phyloP scores from a whole-genome alignment of 345 rosid genomes.

The Murraya paniculata region DNA sequence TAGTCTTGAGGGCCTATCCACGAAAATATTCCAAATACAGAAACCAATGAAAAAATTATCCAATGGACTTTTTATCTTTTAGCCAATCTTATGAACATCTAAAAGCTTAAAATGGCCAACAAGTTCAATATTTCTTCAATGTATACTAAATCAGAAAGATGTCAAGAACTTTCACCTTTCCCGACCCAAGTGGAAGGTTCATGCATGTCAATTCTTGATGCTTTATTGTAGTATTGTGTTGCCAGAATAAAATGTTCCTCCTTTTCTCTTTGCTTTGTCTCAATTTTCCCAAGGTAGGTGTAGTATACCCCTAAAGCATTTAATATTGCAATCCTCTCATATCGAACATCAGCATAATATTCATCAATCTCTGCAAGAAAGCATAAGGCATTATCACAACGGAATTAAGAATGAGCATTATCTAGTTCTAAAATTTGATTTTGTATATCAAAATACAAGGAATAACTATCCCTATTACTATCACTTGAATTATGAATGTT shows the following conservation, averaged over 20 bases:
- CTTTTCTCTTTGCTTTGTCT: constrained; percentile 80
- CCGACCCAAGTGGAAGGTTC: constrained; percentile 99
- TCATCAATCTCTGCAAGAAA: constrained; percentile 77
- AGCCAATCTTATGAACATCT: background rate
- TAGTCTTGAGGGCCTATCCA: background rate
- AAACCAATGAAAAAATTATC: constrained; percentile 2
- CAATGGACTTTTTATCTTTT: background rate
- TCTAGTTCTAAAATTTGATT: background rate
- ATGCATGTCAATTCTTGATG: constrained; percentile 95
- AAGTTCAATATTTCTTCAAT: background rate
- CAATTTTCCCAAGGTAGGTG: constrained; percentile 89
- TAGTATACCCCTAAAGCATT: constrained; percentile 94
- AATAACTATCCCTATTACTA: background rate
- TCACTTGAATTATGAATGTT: background rate
- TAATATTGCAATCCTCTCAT: constrained; percentile 93
- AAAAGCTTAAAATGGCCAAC: background rate
- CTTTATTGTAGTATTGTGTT: constrained; percentile 83
- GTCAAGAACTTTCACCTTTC: constrained; percentile 51
- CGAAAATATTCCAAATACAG: constrained; percentile 1
- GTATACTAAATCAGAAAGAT: background rate
- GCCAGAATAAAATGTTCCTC: constrained; percentile 91
- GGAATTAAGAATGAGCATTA: background rate
- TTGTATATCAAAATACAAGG: too few species aligned
- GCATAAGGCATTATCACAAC: background rate
- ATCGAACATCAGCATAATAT: constrained; percentile 93